Percentiles rank a stretch among this genome's conserved stretches.
These are phyloP conservation scores for Coemansia sp. DNA, from an alignment of 192 early-diverging fungal genomes.

Conservation along the genomic window DNA sequence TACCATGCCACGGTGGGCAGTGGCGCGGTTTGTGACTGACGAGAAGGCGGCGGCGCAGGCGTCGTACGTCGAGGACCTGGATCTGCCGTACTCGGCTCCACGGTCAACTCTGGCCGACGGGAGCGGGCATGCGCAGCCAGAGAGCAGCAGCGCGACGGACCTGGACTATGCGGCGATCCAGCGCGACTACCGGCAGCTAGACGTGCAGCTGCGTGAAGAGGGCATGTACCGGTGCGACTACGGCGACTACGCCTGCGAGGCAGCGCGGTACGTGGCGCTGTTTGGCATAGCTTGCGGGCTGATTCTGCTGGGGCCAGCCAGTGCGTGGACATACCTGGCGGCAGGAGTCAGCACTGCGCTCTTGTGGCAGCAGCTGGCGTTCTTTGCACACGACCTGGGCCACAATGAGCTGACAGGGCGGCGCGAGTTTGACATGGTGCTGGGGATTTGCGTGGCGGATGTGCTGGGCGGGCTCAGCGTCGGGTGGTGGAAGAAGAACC, in stretches of 20 bases:
- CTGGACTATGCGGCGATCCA: constrained; percentile 58
- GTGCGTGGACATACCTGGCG: constrained; percentile 44
- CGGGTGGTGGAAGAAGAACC: constrained; percentile 98
- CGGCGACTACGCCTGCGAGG: constrained; percentile 60
- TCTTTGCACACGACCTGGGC: constrained; percentile 96
- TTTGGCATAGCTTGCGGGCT: constrained; percentile 35
- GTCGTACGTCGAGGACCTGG: constrained; percentile 54
- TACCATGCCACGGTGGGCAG: constrained; percentile 78
- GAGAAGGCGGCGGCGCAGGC: constrained; percentile 14
- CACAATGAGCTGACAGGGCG: constrained; percentile 89
- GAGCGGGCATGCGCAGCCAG: constrained; percentile 24
- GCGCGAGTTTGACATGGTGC: constrained; percentile 70
- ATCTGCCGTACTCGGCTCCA: constrained; percentile 43
- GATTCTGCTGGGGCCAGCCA: constrained; percentile 34
- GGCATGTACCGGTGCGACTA: constrained; percentile 72
- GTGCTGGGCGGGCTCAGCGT: constrained; percentile 86
- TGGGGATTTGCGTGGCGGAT: constrained; percentile 83
- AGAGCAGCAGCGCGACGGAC: not conserved
- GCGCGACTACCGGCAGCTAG: constrained; percentile 69
- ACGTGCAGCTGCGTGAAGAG: constrained; percentile 62
- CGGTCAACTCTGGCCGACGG: constrained; percentile 25
- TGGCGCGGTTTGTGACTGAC: constrained; percentile 53
- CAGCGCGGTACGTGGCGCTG: constrained; percentile 42
- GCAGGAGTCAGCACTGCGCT: constrained; percentile 65
- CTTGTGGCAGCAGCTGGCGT: constrained; percentile 93